Evolutionary conservation across 495 filamentous ascomycete species (phyloP), one percentile per base, ranked within the genome.

Genomic region (Annulohypoxylon moriforme): DNA sequence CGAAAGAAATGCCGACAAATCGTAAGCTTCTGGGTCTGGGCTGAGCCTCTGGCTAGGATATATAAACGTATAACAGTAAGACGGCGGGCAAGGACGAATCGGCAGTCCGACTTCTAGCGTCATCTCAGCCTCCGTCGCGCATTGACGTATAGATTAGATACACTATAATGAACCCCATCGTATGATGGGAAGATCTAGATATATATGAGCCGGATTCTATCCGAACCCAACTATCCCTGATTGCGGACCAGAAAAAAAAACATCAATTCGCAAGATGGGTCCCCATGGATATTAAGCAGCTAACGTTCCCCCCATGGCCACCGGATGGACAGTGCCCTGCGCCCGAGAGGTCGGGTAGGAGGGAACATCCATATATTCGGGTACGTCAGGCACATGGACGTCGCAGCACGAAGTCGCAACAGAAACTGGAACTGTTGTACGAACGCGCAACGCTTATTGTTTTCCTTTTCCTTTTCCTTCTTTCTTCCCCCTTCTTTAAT

Each of bases 271-370:
- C 40, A 44, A 20, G 9, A 44, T 13, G n/a, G 40, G 13, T 13
- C 16, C n/a, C n/a, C 4, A n/a, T n/a, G 6, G 40, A 44, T 44
- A 44, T 44, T 18, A 49, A 24, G 46, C 47, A 52, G 22, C 47
- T 25, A 29, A 24, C n/a, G 36, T 14, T 24, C 46, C 55, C 27
- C 34, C 47, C 9, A 20, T 44, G 55, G 46, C 56, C 56, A 25
- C 47, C 44, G 53, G 60, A 55, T 61, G 47, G 4, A n/a, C 22
- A 49, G 46, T 49, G 46, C 47, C 24, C 50, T 33, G 18, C 58
- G 42, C 42, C 63, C 69, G 59, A 71, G 24, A 16, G 49, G 49
- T 67, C 44, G 63, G 69, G 65, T 71, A 63, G 13, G 64, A 14
- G n/a, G 29, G 24, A 29, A 53, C 52, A 46, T 63, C 50, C 69